A percentile compares a stretch with the other conserved stretches of the same genome.
Evolutionary conservation across 805 yeast species (phyloP).

Genomic region (Yamadazyma kitorensis): DNA sequence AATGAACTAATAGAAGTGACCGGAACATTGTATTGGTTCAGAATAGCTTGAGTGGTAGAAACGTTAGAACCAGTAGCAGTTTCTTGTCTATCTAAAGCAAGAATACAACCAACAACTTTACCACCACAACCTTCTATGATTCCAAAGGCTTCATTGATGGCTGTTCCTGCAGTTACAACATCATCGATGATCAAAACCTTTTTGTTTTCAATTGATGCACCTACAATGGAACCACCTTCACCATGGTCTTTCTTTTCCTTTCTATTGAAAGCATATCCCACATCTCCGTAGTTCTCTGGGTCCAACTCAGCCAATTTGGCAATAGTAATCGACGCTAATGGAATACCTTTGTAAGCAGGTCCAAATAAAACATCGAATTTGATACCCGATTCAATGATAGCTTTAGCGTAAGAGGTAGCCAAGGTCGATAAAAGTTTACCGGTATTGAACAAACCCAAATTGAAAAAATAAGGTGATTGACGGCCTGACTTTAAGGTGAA

Average conservation of each 20-base stretch:
- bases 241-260: conserved; percentile 98
- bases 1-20: conserved; percentile 78
- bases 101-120: conserved; percentile 73
- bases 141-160: conserved; percentile 88
- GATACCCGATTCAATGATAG: conserved; percentile 76
- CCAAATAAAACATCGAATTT: conserved; percentile 92
- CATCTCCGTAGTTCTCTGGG: conserved; percentile 66
- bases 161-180: conserved; percentile 98
- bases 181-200: conserved; percentile 87
- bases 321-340: conserved; percentile 88
- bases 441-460: conserved; percentile 83
- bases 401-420: conserved; percentile 85
- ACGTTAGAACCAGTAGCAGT: conserved; percentile 62
- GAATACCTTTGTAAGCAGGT: conserved; percentile 97
- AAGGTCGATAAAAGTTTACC: conserved; percentile 76
- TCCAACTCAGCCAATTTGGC: conserved; percentile 90
- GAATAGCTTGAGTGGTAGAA: conserved; percentile 81
- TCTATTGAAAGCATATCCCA: conserved; percentile 93
- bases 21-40: conserved; percentile 72
- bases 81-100: conserved; percentile 96
- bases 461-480: conserved; percentile 93
- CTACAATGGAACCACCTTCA: conserved; percentile 95
- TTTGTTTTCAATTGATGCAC: conserved; percentile 69
- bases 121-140: conserved; percentile 74
- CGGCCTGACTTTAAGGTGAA: conserved; percentile 93